These are phyloP conservation scores for Cynara cardunculus DNA, from an alignment of 129 eudicot species.

Conservation along the genomic window DNA sequence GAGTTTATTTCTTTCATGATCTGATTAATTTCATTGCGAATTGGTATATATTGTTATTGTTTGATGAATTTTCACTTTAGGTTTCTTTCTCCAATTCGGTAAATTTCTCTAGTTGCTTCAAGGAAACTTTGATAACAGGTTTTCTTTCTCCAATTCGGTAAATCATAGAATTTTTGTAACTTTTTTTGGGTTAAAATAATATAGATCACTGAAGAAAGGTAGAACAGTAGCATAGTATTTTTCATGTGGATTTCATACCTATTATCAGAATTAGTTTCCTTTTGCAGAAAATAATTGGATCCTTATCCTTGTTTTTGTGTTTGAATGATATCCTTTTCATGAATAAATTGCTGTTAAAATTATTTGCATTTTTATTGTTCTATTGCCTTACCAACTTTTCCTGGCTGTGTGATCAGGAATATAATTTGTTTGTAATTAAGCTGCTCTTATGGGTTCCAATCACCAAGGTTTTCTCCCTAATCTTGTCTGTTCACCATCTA, in stretches of 20 bases:
- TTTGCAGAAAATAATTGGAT: too few species aligned
- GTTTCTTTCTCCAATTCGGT: background rate
- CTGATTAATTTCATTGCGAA: conserved; percentile 3
- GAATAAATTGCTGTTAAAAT: background rate
- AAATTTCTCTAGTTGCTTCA: background rate
- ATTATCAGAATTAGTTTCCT: too few species aligned
- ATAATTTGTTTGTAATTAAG: background rate
- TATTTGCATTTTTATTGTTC: background rate
- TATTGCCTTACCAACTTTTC: background rate
- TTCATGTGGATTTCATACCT: too few species aligned
- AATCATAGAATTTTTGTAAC: too few species aligned
- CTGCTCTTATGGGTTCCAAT: conserved; percentile 22
- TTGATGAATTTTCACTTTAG: background rate
- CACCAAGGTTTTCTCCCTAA: conserved; percentile 8
- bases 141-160: too few species aligned
- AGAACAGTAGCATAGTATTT: too few species aligned
- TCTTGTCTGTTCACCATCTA: background rate
- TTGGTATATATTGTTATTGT: background rate
- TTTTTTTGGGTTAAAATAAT: too few species aligned
- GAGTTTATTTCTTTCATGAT: background rate
- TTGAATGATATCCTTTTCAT: too few species aligned
- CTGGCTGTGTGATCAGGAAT: conserved; percentile 4
- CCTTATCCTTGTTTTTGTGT: too few species aligned
- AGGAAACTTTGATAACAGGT: background rate
- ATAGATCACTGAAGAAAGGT: too few species aligned